Evolutionary conservation across 768 basidiomycete species (phyloP).

Genomic region (Obba rivulosa): DNA sequence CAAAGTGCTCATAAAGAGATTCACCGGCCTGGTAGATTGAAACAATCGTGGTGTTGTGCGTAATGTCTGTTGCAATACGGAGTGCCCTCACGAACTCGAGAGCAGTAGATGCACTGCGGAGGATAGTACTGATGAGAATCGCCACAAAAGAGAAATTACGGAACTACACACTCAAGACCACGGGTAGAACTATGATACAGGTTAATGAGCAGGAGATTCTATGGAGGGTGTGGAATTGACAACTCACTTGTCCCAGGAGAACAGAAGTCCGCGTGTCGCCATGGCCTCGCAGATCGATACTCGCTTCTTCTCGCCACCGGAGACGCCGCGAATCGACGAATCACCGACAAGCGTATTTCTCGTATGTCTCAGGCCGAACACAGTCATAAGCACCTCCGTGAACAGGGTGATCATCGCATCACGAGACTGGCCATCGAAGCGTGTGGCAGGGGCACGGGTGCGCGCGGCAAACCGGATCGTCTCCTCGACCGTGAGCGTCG

Average conservation of each 20-base stretch:
- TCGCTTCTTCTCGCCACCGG: constrained; percentile 73
- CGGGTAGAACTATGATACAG: constrained; percentile 36
- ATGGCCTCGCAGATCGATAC: constrained; percentile 76
- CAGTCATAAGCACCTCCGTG: constrained; percentile 51
- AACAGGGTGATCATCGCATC: constrained; percentile 36
- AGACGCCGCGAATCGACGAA: constrained; percentile 67
- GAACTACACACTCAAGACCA: constrained; percentile 33
- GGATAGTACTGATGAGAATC: not conserved
- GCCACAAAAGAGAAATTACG: not conserved
- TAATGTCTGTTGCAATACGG: constrained; percentile 49
- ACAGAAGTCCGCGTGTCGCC: constrained; percentile 54
- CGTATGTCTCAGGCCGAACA: constrained; percentile 74
- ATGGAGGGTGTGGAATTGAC: not conserved
- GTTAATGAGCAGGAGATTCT: not conserved
- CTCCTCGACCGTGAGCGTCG: constrained; percentile 74
- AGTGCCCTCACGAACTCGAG: constrained; percentile 55
- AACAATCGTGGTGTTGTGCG: constrained; percentile 53
- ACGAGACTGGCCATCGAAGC: constrained; percentile 39
- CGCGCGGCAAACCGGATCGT: constrained; percentile 67
- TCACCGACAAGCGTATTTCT: constrained; percentile 74
- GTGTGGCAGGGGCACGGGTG: constrained; percentile 59
- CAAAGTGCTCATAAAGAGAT: constrained; percentile 57
- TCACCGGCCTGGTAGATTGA: constrained; percentile 85
- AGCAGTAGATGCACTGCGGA: constrained; percentile 42
- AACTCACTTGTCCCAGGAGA: constrained; percentile 72